Percentiles rank a stretch among this genome's conserved stretches.
These are phyloP conservation scores for Xylariales sp. DNA, from an alignment of 2,329 filamentous ascomycete species.

Conservation along the genomic window DNA sequence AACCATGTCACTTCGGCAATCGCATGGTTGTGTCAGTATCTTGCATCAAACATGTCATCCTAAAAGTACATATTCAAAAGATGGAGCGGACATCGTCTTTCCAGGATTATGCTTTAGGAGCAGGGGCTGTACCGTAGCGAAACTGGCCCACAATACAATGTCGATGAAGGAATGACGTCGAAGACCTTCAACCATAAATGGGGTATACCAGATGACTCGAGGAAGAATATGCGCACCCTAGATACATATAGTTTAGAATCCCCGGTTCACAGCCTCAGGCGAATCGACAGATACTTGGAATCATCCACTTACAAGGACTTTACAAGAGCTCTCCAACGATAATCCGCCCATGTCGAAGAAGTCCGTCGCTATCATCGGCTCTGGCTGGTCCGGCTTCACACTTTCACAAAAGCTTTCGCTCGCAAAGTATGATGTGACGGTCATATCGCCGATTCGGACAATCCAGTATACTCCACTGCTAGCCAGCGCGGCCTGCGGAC, in stretches of 20 bases:
- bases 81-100: not conserved
- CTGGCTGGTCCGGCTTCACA: slow-evolving; percentile 36
- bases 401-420: slow-evolving; percentile 30
- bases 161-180: slow-evolving; percentile 3
- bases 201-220: not conserved
- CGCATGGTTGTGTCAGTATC: not conserved
- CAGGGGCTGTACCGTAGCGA: not conserved
- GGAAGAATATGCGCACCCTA: too few species aligned
- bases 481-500: slow-evolving; percentile 37
- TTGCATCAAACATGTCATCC: not conserved
- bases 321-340: not conserved
- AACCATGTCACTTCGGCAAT: not conserved
- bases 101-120: not conserved
- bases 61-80: too few species aligned
- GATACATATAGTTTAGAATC: not conserved
- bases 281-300: not conserved
- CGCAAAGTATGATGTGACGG: slow-evolving; percentile 31
- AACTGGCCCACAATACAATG: slow-evolving; percentile 2
- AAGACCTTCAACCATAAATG: not conserved
- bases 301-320: not conserved
- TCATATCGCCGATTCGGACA: slow-evolving; percentile 37
- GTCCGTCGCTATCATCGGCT: slow-evolving; percentile 27
- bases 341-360: slow-evolving; percentile 10
- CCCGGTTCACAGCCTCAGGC: not conserved
- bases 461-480: slow-evolving; percentile 40